Evolutionary conservation across 305 asterid species (phyloP).

Genomic region (Fraxinus dipetala): DNA sequence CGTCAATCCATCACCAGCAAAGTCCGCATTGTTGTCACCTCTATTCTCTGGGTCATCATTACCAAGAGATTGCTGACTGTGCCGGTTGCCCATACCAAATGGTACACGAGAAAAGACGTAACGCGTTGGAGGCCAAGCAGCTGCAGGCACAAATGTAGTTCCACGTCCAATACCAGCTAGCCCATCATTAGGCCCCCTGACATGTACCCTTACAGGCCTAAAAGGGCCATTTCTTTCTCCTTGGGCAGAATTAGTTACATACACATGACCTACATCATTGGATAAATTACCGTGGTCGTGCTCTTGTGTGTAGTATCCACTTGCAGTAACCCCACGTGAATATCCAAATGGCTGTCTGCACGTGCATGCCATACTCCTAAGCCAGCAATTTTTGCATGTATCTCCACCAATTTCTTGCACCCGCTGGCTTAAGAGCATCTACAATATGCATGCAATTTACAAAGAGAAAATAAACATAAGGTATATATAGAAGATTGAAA

Average conservation of each 20-base stretch:
- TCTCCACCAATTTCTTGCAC: constrained; percentile 86
- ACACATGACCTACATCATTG: constrained; percentile 60
- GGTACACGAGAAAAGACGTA: constrained; percentile 98
- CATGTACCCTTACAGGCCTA: constrained; percentile 85
- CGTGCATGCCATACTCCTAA: constrained; percentile 60
- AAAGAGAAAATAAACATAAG: constrained; percentile 21
- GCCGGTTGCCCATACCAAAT: constrained; percentile 77
- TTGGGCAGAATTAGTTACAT: constrained; percentile 65
- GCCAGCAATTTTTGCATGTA: constrained; percentile 87
- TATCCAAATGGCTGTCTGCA: constrained; percentile 75
- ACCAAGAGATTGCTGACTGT: constrained; percentile 66
- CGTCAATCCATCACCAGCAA: constrained; percentile 87
- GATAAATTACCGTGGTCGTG: constrained; percentile 57
- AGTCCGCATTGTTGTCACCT: constrained; percentile 64
- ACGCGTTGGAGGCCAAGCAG: constrained; percentile 97
- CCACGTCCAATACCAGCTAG: constrained; percentile 96
- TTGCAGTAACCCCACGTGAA: constrained; percentile 53
- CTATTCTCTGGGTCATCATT: constrained; percentile 79
- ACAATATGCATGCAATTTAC: constrained; percentile 22
- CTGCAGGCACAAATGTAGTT: constrained; percentile 67
- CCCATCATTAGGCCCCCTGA: constrained; percentile 84
- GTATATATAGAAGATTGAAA: background rate
- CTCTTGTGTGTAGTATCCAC: constrained; percentile 72
- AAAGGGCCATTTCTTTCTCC: constrained; percentile 72
- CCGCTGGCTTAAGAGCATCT: constrained; percentile 95